These are phyloP conservation scores for Tricholoma sp. DNA, from an alignment of 768 basidiomycete species.

Conservation along the genomic window DNA sequence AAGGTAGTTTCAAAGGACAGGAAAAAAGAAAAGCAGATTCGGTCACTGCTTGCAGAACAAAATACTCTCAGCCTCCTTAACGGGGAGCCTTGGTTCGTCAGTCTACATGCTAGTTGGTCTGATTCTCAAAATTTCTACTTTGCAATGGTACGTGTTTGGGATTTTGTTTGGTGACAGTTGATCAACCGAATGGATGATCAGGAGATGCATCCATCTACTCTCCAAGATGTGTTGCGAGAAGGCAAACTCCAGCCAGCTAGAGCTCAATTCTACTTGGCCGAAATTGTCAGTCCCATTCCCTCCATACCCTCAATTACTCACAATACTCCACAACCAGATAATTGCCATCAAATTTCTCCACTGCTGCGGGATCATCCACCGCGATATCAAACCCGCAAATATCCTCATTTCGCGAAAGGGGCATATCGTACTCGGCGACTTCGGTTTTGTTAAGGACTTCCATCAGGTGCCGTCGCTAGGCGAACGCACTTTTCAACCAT, in stretches of 20 bases:
- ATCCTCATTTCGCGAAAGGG: conserved; percentile 7
- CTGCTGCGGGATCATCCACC: conserved; percentile 6
- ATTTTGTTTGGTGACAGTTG: neutral
- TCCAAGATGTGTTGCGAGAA: conserved; percentile 4
- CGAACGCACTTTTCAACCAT: neutral
- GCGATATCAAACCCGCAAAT: conserved; percentile 12
- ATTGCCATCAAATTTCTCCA: conserved; percentile 8
- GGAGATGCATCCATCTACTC: conserved; percentile 12
- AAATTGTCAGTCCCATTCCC: conserved; percentile 18
- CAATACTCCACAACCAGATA: neutral
- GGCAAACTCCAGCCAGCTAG: conserved; percentile 3
- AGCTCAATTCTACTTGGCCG: conserved; percentile 23
- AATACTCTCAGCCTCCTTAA: conserved; percentile 3
- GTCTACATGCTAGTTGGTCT: conserved; percentile 12
- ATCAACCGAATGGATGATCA: neutral
- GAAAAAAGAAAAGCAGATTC: neutral
- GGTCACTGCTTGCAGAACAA: conserved; percentile 10
- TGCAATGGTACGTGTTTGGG: conserved; percentile 9
- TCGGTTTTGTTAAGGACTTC: conserved; percentile 9
- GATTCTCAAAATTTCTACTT: conserved; percentile 13
- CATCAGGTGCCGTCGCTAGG: neutral
- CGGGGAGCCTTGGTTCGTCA: conserved; percentile 9
- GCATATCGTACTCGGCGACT: conserved; percentile 9
- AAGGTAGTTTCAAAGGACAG: conserved; percentile 9
- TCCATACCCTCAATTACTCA: neutral